Evolutionary conservation across 768 basidiomycete genomes (phyloP).

Genomic region (Chalciporus sphaerocephalus): DNA sequence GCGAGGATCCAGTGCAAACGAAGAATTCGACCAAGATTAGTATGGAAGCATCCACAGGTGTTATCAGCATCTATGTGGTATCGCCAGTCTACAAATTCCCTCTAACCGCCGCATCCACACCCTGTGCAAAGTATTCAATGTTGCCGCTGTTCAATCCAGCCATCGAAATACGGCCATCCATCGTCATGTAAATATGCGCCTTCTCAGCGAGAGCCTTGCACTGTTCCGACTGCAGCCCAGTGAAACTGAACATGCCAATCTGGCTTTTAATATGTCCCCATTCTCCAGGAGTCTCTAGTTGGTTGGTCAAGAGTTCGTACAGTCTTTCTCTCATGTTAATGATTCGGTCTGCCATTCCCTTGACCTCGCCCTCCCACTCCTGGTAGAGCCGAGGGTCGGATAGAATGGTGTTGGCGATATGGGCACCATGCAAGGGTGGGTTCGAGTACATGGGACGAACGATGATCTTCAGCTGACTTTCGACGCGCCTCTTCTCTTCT

Average conservation of each 20-base stretch:
- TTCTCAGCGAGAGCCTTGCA: constrained; percentile 81
- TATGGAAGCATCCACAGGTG: constrained; percentile 19
- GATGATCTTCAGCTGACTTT: constrained; percentile 93
- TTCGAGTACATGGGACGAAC: constrained; percentile 98
- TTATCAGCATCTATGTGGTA: constrained; percentile 24
- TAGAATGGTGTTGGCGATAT: constrained; percentile 82
- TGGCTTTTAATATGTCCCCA: constrained; percentile 96
- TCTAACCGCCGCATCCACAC: constrained; percentile 78
- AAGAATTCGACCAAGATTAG: constrained; percentile 20
- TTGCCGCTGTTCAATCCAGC: constrained; percentile 82
- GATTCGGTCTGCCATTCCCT: constrained; percentile 93
- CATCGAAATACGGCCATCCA: constrained; percentile 91
- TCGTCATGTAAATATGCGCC: constrained; percentile 92
- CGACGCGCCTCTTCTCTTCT: constrained; percentile 80
- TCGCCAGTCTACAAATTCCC: constrained; percentile 54
- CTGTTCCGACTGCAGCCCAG: constrained; percentile 75
- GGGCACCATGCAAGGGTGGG: constrained; percentile 88
- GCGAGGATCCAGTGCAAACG: constrained; percentile 12
- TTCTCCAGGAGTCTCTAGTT: constrained; percentile 84
- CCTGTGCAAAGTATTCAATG: constrained; percentile 87
- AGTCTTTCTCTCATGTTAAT: constrained; percentile 88
- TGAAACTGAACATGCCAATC: constrained; percentile 98
- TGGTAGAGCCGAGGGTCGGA: constrained; percentile 67
- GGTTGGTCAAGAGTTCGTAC: constrained; percentile 70
- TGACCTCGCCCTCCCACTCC: constrained; percentile 90